A percentile compares a stretch with the other conserved stretches of the same genome.
Conservation (phyloP, 108 stramenopile species). For the Nannochloropsis gaditana region DNA sequence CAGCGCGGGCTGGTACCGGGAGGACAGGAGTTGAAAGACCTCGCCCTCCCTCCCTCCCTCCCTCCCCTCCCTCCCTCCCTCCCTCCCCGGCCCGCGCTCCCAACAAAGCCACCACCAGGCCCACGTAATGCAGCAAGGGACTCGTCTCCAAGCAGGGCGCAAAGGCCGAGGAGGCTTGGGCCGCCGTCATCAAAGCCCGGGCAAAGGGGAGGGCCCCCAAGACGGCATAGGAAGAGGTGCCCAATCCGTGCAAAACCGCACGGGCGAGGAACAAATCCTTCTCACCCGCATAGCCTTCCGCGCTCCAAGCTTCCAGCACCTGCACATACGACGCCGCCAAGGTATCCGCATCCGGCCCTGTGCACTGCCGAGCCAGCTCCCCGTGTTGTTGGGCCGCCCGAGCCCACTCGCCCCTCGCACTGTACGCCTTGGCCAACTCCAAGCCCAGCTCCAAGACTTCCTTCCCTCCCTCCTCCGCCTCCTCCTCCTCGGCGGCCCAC, state of each 20-base stretch:
- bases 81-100: background rate
- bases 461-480: background rate
- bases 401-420: background rate
- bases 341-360: background rate
- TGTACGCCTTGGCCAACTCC: background rate
- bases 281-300: background rate
- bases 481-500: background rate
- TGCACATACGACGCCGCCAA: background rate
- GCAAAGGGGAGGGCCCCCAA: background rate
- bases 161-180: background rate
- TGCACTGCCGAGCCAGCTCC: background rate
- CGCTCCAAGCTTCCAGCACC: background rate
- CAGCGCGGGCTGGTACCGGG: background rate
- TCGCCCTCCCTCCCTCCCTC: background rate
- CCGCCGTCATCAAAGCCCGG: background rate
- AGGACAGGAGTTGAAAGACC: background rate
- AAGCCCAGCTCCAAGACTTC: background rate
- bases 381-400: background rate
- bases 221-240: background rate
- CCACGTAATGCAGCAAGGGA: background rate
- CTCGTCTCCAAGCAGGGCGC: background rate
- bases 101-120: background rate
- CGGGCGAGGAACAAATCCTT: background rate
- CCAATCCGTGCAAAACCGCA: background rate
- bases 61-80: background rate